Percentiles rank a stretch among this genome's conserved stretches.
These are phyloP conservation scores for Aspergillus fructus DNA, from an alignment of 2,329 filamentous ascomycete species.

Conservation along the genomic window DNA sequence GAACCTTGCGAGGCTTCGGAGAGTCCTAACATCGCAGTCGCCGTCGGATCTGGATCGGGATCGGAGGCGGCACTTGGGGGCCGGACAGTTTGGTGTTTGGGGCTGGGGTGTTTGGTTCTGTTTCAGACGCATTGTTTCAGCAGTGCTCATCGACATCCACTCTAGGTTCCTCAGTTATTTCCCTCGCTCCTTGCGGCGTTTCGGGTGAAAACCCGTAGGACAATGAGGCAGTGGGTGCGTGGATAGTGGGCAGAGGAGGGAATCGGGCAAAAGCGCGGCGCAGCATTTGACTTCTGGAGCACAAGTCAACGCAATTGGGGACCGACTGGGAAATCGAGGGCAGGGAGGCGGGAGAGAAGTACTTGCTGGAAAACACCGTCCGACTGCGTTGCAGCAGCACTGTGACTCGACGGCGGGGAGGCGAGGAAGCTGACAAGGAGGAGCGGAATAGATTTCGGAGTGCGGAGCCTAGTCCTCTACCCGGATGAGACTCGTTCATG, in stretches of 20 bases:
- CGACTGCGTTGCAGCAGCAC: slow-evolving; percentile 37
- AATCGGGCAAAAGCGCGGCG: slow-evolving; percentile 3
- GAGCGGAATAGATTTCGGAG: slow-evolving; percentile 36
- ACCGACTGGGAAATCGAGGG: neutral
- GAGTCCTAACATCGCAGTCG: slow-evolving; percentile 39
- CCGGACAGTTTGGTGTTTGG: slow-evolving; percentile 16
- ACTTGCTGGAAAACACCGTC: slow-evolving; percentile 35
- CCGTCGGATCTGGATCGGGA: slow-evolving; percentile 36
- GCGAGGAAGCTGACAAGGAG: slow-evolving; percentile 23
- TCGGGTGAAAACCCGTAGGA: neutral
- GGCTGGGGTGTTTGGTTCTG: slow-evolving; percentile 15
- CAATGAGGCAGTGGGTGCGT: neutral
- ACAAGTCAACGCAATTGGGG: slow-evolving; percentile 4
- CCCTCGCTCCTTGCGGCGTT: neutral
- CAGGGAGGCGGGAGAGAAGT: slow-evolving; percentile 14
- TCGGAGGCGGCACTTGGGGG: slow-evolving; percentile 29
- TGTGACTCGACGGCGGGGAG: slow-evolving; percentile 31
- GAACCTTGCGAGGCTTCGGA: slow-evolving; percentile 36
- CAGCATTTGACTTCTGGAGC: slow-evolving; percentile 4
- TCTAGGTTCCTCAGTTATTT: neutral
- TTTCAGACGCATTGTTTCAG: slow-evolving; percentile 10
- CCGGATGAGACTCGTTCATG: slow-evolving; percentile 33
- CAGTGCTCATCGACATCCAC: neutral
- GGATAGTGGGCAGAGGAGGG: neutral
- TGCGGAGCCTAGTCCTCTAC: slow-evolving; percentile 30